Base-by-base conservation (phyloP, 495 filamentous ascomycete species). In the Aspergillus cavernicola region DNA sequence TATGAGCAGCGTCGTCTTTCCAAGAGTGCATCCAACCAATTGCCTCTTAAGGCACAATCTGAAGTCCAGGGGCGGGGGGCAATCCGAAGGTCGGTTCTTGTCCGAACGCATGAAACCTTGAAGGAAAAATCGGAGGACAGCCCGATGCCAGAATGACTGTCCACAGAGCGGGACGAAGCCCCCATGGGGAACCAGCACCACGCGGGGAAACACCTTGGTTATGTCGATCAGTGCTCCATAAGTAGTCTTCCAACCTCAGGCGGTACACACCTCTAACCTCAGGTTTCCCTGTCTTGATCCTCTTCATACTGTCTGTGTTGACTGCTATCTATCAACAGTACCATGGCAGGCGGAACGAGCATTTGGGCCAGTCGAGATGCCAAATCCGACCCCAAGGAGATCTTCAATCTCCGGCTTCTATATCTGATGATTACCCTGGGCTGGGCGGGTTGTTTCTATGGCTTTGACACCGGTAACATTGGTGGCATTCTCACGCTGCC, bases 381-480 rank as follows among this genome's bases (percentile, higher is more conserved):
- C 9, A 65, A 60, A 32, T 53, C 53, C 29, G 56, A 60, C 13
- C 62, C 62, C 2, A 57, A 38, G 43, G 62, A 60, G 15, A 62
- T 65, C 18, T 65, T 64, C 54, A 66, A 66, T 46, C 56, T 64
- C 13, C 56, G 64, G 0, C 56, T 64, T 28, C 48, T 66, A 7
- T 61, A 58, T 37, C 55, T 64, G 12, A 40, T 62, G 7, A 37
- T 64, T 6, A 55, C 58, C 3, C 53, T 64, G n/a, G 45, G 58
- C 9, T 64, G 61, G 64, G 64, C 53, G 9, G 64, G 64, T 9
- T 64, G 58, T 15, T 64, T 64, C 44, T 68, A 83, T 56, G 84
- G 85, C n/a, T 86, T 84, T 52, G 84, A 86, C 58, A 77, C 76
- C 10, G 79, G 80, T 33, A 85, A 86, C 62, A 86, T 86, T 40